Evolutionary conservation across 1,284 basidiomycete species (phyloP), one percentile per base, ranked within the genome.

Genomic region (Takashimella tepidaria): DNA sequence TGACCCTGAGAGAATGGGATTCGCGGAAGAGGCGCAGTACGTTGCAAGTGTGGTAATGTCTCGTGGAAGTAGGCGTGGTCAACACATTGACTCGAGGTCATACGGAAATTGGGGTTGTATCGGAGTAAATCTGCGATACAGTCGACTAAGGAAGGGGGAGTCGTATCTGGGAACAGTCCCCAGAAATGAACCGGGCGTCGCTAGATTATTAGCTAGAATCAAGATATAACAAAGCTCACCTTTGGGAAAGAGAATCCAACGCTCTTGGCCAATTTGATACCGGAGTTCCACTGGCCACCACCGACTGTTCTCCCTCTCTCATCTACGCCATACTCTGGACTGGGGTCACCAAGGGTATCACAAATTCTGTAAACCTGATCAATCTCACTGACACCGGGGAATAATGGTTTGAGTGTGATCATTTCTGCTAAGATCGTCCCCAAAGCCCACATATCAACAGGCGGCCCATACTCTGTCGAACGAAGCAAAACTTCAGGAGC

Each of bases 401-500:
- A 98, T 24, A 99, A 80, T 0, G 96, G 95, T 62, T 91, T 88
- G 57, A 99, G 82, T 68, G 92, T 98, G 75, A 97, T 82, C 53
- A 98, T 81, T 75, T 99, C 96, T 6, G 93, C 91, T 80, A 98
- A 86, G 72, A 99, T 99, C 4, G 96, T 95, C 21, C 96, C 96
- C 45, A 99, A 79, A 1, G 96, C 96, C 96, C 96, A 99, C 87
- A 98, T 91, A 74, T 99, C 96, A 31, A 99, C 95, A 0, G 96
- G 92, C 63, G 89, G 89, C 16, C 90, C 92, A 71, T 99, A 98
- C 70, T 96, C 87, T 54, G 85, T 82, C 64, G 91, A 90, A 54
- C 92, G 82, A 40, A 99, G 81, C 20, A 99, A 80, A 3, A 99
- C 92, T 74, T 99, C 96, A 13, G 96, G 96, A 0, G 96, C 96